Evolutionary conservation across 441 rosid species (phyloP).

Genomic region (Biscutella auriculata): DNA sequence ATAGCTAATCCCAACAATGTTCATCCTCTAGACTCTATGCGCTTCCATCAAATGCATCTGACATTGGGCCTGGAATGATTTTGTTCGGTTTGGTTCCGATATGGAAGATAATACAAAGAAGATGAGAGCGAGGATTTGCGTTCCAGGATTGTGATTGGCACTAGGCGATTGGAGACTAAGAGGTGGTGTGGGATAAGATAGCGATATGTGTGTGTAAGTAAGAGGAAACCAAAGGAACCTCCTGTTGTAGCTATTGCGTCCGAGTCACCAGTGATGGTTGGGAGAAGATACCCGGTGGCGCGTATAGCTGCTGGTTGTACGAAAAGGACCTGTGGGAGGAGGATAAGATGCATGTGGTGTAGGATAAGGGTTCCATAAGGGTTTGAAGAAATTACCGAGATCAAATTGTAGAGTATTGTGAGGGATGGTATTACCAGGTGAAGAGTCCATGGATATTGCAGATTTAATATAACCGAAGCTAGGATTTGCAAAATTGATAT

Average conservation of each 20-base stretch:
- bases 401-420: conserved; percentile 26
- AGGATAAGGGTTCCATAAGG: conserved; percentile 23
- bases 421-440: conserved; percentile 31
- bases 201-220: conserved; percentile 30
- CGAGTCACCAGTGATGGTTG: conserved; percentile 10
- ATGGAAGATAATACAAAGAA: conserved; percentile 46
- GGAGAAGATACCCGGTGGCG: conserved; percentile 21
- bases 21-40: conserved; percentile 34
- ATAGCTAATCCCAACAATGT: conserved; percentile 55
- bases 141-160: conserved; percentile 34
- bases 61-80: conserved; percentile 46
- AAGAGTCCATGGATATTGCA: conserved; percentile 23
- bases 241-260: conserved; percentile 13
- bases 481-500: conserved; percentile 15
- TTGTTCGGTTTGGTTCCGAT: conserved; percentile 30
- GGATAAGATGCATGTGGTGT: conserved; percentile 37
- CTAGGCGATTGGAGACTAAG: conserved; percentile 23
- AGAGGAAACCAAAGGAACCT: background rate
- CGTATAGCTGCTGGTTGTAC: conserved; percentile 31
- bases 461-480: conserved; percentile 11
- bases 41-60: conserved; percentile 39
- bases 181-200: conserved; percentile 43
- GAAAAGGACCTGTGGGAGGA: conserved; percentile 41
- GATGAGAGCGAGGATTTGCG: conserved; percentile 63
- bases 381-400: conserved; percentile 32